These are phyloP conservation scores for Trichoderma koningii DNA, from an alignment of 2,329 filamentous ascomycete genomes.

Conservation along the genomic window DNA sequence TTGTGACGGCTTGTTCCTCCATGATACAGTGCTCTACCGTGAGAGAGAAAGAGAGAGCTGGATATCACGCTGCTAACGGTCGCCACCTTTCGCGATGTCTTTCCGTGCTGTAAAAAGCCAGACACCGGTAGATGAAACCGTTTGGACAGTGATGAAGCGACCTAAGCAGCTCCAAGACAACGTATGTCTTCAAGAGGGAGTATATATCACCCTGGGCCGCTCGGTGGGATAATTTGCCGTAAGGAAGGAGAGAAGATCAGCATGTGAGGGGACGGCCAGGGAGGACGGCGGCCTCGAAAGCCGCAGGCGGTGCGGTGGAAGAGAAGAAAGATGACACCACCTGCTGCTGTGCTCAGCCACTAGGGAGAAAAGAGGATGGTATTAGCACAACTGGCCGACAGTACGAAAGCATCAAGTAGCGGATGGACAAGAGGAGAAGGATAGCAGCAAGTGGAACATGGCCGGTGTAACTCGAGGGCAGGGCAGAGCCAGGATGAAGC, in stretches of 20 bases:
- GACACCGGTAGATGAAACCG: not conserved
- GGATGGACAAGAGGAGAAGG: constrained; percentile 29
- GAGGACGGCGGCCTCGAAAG: constrained; percentile 14
- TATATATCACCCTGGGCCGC: not conserved
- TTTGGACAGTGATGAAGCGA: constrained; percentile 5
- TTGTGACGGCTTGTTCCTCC: constrained; percentile 16
- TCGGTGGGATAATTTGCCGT: not conserved
- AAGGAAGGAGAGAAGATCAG: not conserved
- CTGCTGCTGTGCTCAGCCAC: constrained; percentile 25
- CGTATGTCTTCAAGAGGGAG: not conserved
- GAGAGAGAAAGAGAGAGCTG: not conserved
- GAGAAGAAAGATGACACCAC: constrained; percentile 19
- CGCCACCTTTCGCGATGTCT: not conserved
- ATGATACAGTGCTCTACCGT: constrained; percentile 21
- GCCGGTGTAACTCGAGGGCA: constrained; percentile 32
- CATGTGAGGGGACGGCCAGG: constrained; percentile 11
- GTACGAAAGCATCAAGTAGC: constrained; percentile 27
- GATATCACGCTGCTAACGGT: not conserved
- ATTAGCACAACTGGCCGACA: constrained; percentile 22
- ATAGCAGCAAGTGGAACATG: constrained; percentile 34
- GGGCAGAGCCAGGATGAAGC: constrained; percentile 25
- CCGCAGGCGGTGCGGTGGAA: constrained; percentile 5
- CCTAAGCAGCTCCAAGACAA: not conserved
- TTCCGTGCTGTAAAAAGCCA: not conserved
- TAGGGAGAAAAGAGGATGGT: constrained; percentile 11